phyloP scores from a whole-genome alignment of 169 alveolate species.

The Cyclospora cayetanensis region DNA sequence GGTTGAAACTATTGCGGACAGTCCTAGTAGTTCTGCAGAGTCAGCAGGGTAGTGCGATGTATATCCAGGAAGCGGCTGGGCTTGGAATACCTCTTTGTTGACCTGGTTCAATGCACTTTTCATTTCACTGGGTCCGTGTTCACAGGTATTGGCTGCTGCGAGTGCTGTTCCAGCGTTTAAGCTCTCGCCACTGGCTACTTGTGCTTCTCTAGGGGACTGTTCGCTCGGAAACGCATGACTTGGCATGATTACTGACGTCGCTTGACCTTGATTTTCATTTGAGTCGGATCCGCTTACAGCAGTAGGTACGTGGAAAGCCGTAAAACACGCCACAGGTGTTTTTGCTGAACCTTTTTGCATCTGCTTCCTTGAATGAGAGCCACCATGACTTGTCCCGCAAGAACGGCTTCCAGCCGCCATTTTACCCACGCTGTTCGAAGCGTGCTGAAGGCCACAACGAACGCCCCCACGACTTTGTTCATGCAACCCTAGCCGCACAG shows the following conservation, averaged over 20 bases:
- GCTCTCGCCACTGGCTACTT: too few relatives aligned
- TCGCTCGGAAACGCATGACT: too few relatives aligned
- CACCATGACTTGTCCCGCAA: not conserved
- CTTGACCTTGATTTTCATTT: too few relatives aligned
- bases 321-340: not conserved
- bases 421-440: not conserved
- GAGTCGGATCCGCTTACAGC: too few relatives aligned
- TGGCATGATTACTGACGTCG: too few relatives aligned
- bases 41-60: not conserved
- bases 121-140: too few relatives aligned
- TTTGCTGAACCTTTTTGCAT: not conserved
- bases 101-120: not conserved
- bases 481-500: too few relatives aligned
- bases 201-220: too few relatives aligned
- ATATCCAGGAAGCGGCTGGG: not conserved
- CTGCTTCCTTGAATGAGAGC: not conserved
- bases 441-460: not conserved
- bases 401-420: not conserved
- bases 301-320: not conserved
- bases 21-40: conserved; percentile 15
- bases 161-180: too few relatives aligned
- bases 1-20: conserved; percentile 1
- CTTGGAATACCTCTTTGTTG: not conserved
- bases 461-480: not conserved
- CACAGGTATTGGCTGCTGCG: too few relatives aligned